Evolutionary conservation across 192 early-diverging fungal genomes (phyloP), one percentile per base, ranked within the genome.

Genomic region (Backusella luteola): DNA sequence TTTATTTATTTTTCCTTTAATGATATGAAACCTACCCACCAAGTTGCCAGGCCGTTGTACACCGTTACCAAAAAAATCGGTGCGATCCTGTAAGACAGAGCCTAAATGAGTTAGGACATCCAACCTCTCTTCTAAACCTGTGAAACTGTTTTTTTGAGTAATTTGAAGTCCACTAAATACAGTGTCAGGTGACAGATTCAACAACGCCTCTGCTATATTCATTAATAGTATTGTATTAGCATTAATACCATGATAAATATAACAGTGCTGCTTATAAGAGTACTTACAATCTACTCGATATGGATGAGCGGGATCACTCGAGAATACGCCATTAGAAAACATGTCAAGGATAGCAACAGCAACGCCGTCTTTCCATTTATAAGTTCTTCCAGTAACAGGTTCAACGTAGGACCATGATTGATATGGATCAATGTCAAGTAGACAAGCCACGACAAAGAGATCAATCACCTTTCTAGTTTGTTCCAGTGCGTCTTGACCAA

Each of bases 371-470:
- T 91, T 91, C 29, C 96, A 84, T 35, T 81, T 80, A 75, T 91
- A 87, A 8, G 79, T 77, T 11, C 74, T 53, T 14, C 90, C 84
- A 1, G 87, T 68, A 11, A 82, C 78, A 17, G 75, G 73, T 76
- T 94, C 91, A 34, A 81, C 75, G 80, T 90, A 98, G 26, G 81
- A 84, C 96, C 96, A 98, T 17, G 81, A 39, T 73, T 87, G 86
- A 5, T 94, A 94, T 0, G 96, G 94, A 0, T 95, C 95, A 2
- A 95, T 93, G 73, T 98, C 96, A 19, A 98, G 82, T 6, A 98
- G 87, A 19, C 96, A 94, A 6, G 93, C 93, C 2, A 96, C 92
- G 6, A 96, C 89, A 74, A 94, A 91, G 67, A 98, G 81, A 79
- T 98, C 96, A 8, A 96, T 79, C 4, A 94, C 68, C 4, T 95